Base-by-base conservation (phyloP, 1,139 yeast genomes). In the Lodderomyces margitis region DNA sequence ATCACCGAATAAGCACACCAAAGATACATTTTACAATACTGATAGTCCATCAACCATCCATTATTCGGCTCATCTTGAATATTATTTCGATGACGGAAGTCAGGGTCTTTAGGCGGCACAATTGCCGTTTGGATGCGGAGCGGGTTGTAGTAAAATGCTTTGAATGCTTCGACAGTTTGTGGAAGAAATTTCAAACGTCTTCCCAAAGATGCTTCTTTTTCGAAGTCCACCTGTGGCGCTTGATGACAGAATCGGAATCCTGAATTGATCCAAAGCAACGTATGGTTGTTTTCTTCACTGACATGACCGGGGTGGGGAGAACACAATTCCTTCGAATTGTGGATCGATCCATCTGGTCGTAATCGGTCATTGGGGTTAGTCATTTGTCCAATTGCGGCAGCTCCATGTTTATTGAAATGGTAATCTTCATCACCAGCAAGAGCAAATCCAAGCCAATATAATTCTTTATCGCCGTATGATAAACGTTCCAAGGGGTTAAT, bases 221-320 rank as follows among this genome's bases (percentile, higher is more conserved):
- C 53, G 41, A 49, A 64, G 40, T 61, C 48, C 4, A 62, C 54
- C 11, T 27, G 36, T 14, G 55, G 49, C n/a, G 51, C 44, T 46
- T 65, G 62, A 2, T 65, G 66, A 53, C 70, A 65, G 44, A 52
- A 62, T 42, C 53, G 47, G 44, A 54, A 64, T 2, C 70, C 70
- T 1, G 70, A 65, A 41, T 65, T 65, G 38, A 65, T 57, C 70
- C 70, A 65, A 12, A 57, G 50, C 14, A 65, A 46, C 1, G 65
- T 41, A 41, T 55, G 52, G n/a, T 54, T 58, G 45, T 62, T 68
- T 43, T 60, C 64, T 16, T 62, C 64, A 45, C 52, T 55, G 36
- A 62, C 46, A 49, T 72, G 77, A 5, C 71, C 77, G 1, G 78
- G 77, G 49, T 71, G 77, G 11, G 71, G 64, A 4, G 74, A 62